A percentile compares a stretch with the other conserved stretches of the same genome.
These are phyloP conservation scores for Cercospora sp. DNA, from an alignment of 2,329 filamentous ascomycete genomes.

Conservation along the genomic window DNA sequence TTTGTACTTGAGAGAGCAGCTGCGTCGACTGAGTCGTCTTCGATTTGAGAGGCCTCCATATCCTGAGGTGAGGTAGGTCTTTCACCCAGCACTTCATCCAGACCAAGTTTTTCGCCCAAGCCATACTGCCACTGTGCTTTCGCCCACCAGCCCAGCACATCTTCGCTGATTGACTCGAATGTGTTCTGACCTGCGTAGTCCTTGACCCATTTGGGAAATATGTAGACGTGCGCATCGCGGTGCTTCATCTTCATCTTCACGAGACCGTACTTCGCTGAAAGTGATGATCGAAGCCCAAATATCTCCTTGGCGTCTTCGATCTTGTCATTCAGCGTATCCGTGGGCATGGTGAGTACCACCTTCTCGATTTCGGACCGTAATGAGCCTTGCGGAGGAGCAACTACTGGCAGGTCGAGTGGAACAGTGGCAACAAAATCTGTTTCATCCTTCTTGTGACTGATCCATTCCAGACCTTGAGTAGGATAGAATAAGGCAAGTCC, in stretches of 20 bases:
- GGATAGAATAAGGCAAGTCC: conserved; percentile 90
- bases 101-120: conserved; percentile 72
- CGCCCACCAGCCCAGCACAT: conserved; percentile 92
- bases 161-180: conserved; percentile 85
- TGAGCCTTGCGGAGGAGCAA: conserved; percentile 62
- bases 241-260: conserved; percentile 80
- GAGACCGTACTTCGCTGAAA: conserved; percentile 67
- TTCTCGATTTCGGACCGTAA: conserved; percentile 70
- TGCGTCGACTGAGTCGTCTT: conserved; percentile 30
- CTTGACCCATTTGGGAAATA: conserved; percentile 89
- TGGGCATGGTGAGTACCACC: conserved; percentile 82
- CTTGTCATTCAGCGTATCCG: conserved; percentile 82
- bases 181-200: conserved; percentile 79
- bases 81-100: conserved; percentile 64
- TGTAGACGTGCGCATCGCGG: conserved; percentile 90
- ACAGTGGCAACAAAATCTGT: conserved; percentile 87
- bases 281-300: conserved; percentile 70
- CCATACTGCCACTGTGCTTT: conserved; percentile 90
- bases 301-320: conserved; percentile 72
- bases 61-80: conserved; percentile 33
- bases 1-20: conserved; percentile 50
- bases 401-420: conserved; percentile 60
- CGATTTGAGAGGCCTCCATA: conserved; percentile 27
- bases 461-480: conserved; percentile 67
- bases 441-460: conserved; percentile 80